Conservation (phyloP, 331 rosid genomes). For the Rhamnella rubrinervis region DNA sequence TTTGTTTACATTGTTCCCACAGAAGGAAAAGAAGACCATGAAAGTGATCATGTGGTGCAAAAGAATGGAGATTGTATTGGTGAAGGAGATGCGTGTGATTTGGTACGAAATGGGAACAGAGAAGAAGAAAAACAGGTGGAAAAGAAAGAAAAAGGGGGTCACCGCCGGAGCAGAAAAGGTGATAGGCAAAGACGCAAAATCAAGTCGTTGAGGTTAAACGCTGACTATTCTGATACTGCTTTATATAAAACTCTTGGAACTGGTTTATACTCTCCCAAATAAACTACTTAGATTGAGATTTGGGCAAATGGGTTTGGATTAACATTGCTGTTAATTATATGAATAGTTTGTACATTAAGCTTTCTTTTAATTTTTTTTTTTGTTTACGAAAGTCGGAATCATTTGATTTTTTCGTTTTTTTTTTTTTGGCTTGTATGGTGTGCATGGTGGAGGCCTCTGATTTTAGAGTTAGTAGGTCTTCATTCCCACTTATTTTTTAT, state of each 20-base stretch:
- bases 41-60: background rate
- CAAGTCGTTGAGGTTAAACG: conserved; percentile 44
- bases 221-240: conserved; percentile 63
- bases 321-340: background rate
- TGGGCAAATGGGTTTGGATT: background rate
- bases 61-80: conserved; percentile 8
- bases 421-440: background rate
- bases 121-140: conserved; percentile 20
- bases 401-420: background rate
- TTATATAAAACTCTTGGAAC: conserved; percentile 58
- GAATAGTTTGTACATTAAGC: conserved; percentile 17
- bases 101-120: conserved; percentile 17
- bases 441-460: conserved; percentile 4
- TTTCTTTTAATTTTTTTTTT: background rate
- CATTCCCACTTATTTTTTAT: no score
- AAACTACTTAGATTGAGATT: background rate
- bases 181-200: conserved; percentile 33
- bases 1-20: conserved; percentile 65
- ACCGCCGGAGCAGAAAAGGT: conserved; percentile 27
- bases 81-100: conserved; percentile 8
- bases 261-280: conserved; percentile 40
- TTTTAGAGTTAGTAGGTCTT: no score
- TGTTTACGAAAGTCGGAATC: no score
- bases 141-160: conserved; percentile 24
- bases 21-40: conserved; percentile 19